Percentiles rank a stretch among this genome's conserved stretches.
Evolutionary conservation across 352 stramenopile species (phyloP).

Genomic region (Discostella stelligera): DNA sequence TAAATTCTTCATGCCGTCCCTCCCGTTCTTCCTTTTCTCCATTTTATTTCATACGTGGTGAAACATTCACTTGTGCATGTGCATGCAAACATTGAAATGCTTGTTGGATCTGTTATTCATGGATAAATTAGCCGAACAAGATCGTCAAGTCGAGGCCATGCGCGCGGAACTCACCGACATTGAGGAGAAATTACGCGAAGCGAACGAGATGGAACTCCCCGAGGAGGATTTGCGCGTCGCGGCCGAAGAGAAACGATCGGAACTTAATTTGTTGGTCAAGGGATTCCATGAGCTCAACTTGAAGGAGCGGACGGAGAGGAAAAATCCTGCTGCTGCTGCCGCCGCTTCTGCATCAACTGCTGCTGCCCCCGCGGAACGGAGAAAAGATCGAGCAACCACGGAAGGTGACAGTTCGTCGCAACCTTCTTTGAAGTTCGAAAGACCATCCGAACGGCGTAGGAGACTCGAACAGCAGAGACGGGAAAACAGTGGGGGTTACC

Average conservation of each 20-base stretch:
- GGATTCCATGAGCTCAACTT: slow-evolving; percentile 50
- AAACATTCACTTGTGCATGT: too few relatives aligned
- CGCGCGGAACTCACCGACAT: slow-evolving; percentile 49
- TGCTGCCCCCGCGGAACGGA: neutral
- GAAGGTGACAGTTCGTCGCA: neutral
- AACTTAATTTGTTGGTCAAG: slow-evolving; percentile 51
- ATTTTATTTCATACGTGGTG: too few relatives aligned
- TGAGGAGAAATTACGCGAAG: slow-evolving; percentile 54
- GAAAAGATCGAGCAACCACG: neutral
- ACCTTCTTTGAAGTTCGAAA: slow-evolving; percentile 39
- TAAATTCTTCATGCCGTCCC: too few relatives aligned
- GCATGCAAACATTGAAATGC: too few relatives aligned
- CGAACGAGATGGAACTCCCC: slow-evolving; percentile 66
- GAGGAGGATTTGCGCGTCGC: slow-evolving; percentile 51
- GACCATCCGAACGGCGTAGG: slow-evolving; percentile 41
- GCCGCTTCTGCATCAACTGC: neutral
- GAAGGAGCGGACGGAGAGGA: slow-evolving; percentile 20
- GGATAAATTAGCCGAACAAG: slow-evolving; percentile 56
- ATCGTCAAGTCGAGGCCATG: slow-evolving; percentile 47
- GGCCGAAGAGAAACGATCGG: slow-evolving; percentile 43
- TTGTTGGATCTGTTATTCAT: too few relatives aligned
- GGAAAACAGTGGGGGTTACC: slow-evolving; percentile 5
- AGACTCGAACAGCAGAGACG: slow-evolving; percentile 40
- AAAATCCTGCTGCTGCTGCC: neutral
- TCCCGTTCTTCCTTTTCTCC: too few relatives aligned